Percentiles rank a stretch among this genome's conserved stretches.
phyloP scores from a whole-genome alignment of 2,329 filamentous ascomycete genomes.

The Sordariomycetes sp. region DNA sequence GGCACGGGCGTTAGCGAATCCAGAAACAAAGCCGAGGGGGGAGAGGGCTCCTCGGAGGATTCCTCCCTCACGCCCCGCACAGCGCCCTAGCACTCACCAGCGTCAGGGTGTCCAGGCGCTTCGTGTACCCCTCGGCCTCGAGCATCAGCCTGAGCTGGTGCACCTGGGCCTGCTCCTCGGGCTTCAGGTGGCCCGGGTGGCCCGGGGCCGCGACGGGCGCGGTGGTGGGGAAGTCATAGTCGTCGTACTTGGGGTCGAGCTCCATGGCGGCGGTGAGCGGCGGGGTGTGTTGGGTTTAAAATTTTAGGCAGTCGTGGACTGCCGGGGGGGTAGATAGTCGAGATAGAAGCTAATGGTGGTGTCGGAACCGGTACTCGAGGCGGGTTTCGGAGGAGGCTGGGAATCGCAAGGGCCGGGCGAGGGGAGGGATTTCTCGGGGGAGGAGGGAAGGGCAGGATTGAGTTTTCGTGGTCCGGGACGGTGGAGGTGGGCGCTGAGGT shows the following conservation, averaged over 20 bases:
- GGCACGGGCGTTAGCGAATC: neutral
- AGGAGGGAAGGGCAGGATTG: neutral
- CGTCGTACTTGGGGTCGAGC: conserved; percentile 83
- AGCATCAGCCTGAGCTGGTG: conserved; percentile 75
- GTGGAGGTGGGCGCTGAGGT: neutral
- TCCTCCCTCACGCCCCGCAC: neutral
- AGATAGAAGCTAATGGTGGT: neutral
- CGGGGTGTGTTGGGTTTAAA: neutral
- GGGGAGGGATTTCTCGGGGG: neutral
- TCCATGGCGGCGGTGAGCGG: conserved; percentile 31
- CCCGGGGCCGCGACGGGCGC: conserved; percentile 61
- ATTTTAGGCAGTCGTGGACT: no score
- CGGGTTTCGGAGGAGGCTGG: neutral
- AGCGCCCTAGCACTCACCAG: conserved; percentile 48
- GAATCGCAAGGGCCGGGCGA: neutral
- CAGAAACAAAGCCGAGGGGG: neutral
- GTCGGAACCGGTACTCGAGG: neutral
- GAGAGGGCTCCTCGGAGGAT: neutral
- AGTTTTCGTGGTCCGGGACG: neutral
- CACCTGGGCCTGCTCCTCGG: conserved; percentile 81
- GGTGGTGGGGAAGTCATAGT: conserved; percentile 85
- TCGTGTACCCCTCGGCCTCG: conserved; percentile 70
- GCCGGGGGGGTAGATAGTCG: no score
- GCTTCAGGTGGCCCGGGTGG: conserved; percentile 79
- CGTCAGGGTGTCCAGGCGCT: conserved; percentile 85